Conservation (phyloP, 352 stramenopile genomes). For the Pythium pyrilobum region DNA sequence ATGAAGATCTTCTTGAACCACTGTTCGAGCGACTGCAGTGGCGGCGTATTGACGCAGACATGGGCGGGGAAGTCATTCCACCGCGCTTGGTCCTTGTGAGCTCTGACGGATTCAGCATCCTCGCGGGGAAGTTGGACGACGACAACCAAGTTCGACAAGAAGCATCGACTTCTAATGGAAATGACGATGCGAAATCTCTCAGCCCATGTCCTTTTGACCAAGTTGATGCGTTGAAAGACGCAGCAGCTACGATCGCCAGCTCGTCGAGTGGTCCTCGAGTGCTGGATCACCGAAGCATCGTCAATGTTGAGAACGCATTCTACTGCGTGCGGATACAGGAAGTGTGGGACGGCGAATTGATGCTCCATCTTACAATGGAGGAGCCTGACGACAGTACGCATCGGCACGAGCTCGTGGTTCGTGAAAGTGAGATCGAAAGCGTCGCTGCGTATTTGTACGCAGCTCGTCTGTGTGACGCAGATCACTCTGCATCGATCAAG, state of each 20-base stretch:
- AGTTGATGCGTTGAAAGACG: too few species aligned
- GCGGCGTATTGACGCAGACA: neutral
- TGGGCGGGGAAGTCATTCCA: too few species aligned
- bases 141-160: neutral
- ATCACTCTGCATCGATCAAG: conserved; percentile 18
- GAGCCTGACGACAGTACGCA: conserved; percentile 35
- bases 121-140: neutral
- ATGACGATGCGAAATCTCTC: too few species aligned
- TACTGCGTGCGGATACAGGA: conserved; percentile 60
- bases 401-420: conserved; percentile 26
- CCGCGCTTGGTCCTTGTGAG: neutral
- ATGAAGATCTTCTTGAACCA: conserved; percentile 44
- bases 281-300: conserved; percentile 48
- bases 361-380: conserved; percentile 51
- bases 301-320: conserved; percentile 38
- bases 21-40: conserved; percentile 30
- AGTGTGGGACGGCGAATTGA: conserved; percentile 57
- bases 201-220: too few species aligned
- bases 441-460: conserved; percentile 30
- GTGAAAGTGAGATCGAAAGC: conserved; percentile 26
- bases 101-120: neutral
- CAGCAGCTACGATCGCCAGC: too few species aligned
- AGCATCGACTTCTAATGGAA: neutral
- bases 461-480: conserved; percentile 9
- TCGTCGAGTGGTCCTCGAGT: too few species aligned